These are phyloP conservation scores for Flaveria floridana DNA, from an alignment of 140 eudicot species.

Conservation along the genomic window DNA sequence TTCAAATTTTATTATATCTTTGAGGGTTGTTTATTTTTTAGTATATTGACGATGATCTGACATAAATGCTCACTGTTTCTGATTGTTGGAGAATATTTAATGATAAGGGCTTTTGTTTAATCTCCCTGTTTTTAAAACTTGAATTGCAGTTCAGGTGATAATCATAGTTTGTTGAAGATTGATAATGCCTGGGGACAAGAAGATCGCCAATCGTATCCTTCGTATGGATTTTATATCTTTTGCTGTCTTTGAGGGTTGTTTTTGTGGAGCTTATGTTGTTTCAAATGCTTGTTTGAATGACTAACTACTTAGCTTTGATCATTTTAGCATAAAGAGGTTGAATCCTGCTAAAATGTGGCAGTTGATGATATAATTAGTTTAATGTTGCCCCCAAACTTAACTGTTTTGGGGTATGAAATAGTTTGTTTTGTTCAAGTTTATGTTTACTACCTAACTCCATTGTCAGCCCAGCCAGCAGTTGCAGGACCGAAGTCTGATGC, in stretches of 20 bases:
- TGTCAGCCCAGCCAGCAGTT: constrained; percentile 49
- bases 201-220: constrained; percentile 51
- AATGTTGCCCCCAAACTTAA: not conserved
- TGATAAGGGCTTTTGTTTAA: constrained; percentile 1
- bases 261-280: not conserved
- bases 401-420: constrained; percentile 6
- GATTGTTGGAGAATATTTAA: not conserved
- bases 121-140: not conserved
- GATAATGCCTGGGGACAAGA: constrained; percentile 60
- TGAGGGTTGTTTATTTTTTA: not conserved
- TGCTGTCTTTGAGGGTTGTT: not conserved
- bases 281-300: not conserved
- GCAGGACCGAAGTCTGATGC: constrained; percentile 43
- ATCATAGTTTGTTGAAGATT: constrained; percentile 25
- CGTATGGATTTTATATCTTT: not conserved
- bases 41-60: not conserved
- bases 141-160: constrained; percentile 35
- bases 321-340: constrained; percentile 2
- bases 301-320: not conserved
- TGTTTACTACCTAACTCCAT: constrained; percentile 31
- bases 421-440: not conserved
- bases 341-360: not conserved
- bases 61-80: not conserved
- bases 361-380: not conserved
- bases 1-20: not conserved